Percentiles rank a stretch among this genome's conserved stretches.
These are phyloP conservation scores for Nymphaea thermarum DNA, from an alignment of 164 flowering plant species.

Conservation along the genomic window DNA sequence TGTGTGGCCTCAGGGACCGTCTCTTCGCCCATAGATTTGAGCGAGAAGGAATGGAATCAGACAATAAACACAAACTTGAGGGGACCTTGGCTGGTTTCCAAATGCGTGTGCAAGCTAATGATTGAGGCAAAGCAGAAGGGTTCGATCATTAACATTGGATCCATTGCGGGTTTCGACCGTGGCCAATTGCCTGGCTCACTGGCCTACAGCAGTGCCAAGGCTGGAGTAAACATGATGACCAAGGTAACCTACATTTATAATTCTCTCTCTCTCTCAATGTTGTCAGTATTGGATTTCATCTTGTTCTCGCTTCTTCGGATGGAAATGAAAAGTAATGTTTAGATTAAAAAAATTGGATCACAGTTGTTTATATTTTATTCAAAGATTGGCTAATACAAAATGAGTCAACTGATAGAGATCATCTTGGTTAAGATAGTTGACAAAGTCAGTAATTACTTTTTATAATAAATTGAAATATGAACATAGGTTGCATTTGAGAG, in stretches of 20 bases:
- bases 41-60: slow-evolving; percentile 66
- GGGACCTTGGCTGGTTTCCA: slow-evolving; percentile 72
- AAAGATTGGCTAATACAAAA: too few species aligned
- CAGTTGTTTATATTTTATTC: too few species aligned
- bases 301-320: too few species aligned
- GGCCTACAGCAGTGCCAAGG: slow-evolving; percentile 52
- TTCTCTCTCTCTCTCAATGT: too few species aligned
- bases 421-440: too few species aligned
- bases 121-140: slow-evolving; percentile 42
- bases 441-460: too few species aligned
- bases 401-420: too few species aligned
- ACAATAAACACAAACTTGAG: slow-evolving; percentile 39
- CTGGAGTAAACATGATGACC: slow-evolving; percentile 43
- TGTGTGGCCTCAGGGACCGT: slow-evolving; percentile 9
- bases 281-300: too few species aligned
- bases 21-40: slow-evolving; percentile 26
- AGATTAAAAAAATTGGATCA: too few species aligned
- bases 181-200: slow-evolving; percentile 47
- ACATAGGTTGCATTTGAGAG: too few species aligned
- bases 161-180: slow-evolving; percentile 52
- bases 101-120: slow-evolving; percentile 43
- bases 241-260: slow-evolving; percentile 25
- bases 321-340: too few species aligned
- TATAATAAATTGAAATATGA: too few species aligned
- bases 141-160: slow-evolving; percentile 64